These are phyloP conservation scores for Irpex rosettiformis DNA, from an alignment of 1,284 basidiomycete genomes.

Conservation along the genomic window DNA sequence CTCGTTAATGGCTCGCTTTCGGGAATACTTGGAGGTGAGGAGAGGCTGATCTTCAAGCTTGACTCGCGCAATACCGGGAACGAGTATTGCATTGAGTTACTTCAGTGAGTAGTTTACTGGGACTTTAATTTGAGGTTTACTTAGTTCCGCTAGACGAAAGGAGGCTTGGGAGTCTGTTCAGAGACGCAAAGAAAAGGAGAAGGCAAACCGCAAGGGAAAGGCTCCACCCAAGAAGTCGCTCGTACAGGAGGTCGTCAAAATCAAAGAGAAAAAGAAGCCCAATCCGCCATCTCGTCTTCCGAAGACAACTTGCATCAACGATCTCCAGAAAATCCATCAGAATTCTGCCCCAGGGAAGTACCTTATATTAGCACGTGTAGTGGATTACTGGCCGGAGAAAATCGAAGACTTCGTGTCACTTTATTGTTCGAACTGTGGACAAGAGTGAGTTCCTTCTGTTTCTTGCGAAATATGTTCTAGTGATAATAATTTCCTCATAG, in stretches of 20 bases:
- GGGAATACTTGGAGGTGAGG: conserved; percentile 55
- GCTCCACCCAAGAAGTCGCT: not conserved
- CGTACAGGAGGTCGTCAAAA: not conserved
- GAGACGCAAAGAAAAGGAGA: conserved; percentile 11
- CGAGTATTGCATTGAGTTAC: conserved; percentile 28
- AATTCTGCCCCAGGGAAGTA: conserved; percentile 27
- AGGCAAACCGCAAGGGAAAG: conserved; percentile 6
- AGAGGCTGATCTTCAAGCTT: conserved; percentile 45
- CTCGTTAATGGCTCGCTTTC: conserved; percentile 29
- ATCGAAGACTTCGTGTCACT: conserved; percentile 44
- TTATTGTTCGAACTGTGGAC: conserved; percentile 50
- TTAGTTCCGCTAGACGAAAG: conserved; percentile 23
- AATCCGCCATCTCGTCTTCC: not conserved
- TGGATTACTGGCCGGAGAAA: conserved; percentile 53
- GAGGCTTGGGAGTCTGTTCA: conserved; percentile 17
- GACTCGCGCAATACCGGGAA: conserved; percentile 33
- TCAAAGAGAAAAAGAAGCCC: not conserved
- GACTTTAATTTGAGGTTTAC: not conserved
- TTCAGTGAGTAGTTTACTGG: conserved; percentile 21
- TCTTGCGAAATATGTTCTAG: not conserved
- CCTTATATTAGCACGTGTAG: conserved; percentile 44
- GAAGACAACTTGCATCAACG: not conserved
- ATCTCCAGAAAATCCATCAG: not conserved
- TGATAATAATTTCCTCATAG: conserved; percentile 27
- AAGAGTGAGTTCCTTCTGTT: conserved; percentile 38